These are phyloP conservation scores for Microstegium vimineum DNA, from an alignment of 176 grass and related monocot genomes.

Conservation along the genomic window DNA sequence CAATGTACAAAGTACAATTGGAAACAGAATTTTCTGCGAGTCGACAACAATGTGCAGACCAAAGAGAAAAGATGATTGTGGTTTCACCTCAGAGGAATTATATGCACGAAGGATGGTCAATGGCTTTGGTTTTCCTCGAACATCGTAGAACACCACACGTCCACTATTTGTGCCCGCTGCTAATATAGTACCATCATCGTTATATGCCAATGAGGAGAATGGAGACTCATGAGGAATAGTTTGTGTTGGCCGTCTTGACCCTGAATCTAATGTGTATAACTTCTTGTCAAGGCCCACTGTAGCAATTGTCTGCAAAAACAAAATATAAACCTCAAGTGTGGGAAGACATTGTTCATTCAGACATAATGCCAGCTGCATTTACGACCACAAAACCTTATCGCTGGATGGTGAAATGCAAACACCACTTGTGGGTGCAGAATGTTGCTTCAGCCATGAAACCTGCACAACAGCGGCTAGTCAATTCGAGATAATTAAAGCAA, in stretches of 20 bases:
- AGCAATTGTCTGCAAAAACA: constrained; percentile 68
- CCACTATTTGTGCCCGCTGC: constrained; percentile 93
- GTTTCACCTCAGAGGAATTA: constrained; percentile 83
- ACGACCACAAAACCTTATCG: constrained; percentile 70
- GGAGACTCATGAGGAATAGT: constrained; percentile 84
- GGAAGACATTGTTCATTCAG: constrained; percentile 9
- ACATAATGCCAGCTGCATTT: constrained; percentile 25
- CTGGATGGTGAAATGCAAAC: constrained; percentile 90
- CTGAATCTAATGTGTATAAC: constrained; percentile 67
- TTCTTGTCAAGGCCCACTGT: constrained; percentile 97
- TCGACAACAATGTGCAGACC: neutral
- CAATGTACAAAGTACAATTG: neutral
- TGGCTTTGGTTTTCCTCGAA: constrained; percentile 88
- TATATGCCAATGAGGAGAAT: constrained; percentile 90
- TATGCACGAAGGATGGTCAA: constrained; percentile 88
- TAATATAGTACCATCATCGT: constrained; percentile 86
- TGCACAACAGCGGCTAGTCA: constrained; percentile 23
- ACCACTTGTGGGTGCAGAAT: constrained; percentile 93
- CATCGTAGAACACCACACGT: constrained; percentile 93
- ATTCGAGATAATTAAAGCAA: constrained; percentile 9
- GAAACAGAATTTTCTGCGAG: neutral
- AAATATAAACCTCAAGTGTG: constrained; percentile 16
- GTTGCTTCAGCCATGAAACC: constrained; percentile 96
- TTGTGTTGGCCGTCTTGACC: constrained; percentile 67
- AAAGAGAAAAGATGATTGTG: constrained; percentile 5